phyloP scores from a whole-genome alignment of 164 flowering plant genomes.

The Vitis rotundifolia region DNA sequence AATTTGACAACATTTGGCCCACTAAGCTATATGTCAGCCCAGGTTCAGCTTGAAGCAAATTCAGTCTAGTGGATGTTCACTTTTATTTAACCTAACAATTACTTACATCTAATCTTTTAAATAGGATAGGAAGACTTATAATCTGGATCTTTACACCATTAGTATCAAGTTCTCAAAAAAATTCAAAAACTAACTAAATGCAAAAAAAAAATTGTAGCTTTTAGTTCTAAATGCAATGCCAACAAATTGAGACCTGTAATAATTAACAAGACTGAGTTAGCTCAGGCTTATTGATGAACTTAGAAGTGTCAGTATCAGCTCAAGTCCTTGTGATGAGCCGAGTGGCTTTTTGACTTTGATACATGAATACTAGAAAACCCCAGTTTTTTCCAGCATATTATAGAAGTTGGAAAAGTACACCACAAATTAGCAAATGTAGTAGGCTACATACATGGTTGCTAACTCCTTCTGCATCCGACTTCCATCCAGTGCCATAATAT shows the following conservation, averaged over 20 bases:
- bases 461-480: slow-evolving; percentile 63
- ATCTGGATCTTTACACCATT: neutral
- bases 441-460: slow-evolving; percentile 53
- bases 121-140: too few species aligned
- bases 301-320: neutral
- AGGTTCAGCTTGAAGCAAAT: neutral
- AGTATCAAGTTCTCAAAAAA: neutral
- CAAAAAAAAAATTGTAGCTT: neutral
- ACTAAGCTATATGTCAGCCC: neutral
- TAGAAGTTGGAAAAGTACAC: neutral
- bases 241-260: neutral
- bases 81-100: neutral
- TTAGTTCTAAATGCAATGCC: neutral
- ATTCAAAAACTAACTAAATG: neutral
- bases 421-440: neutral
- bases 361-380: neutral
- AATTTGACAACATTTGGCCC: neutral
- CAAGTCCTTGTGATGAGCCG: neutral
- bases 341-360: neutral
- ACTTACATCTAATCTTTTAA: neutral
- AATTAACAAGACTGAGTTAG: neutral
- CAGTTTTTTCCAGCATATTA: neutral
- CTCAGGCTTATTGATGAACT: neutral
- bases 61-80: neutral
- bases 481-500: slow-evolving; percentile 63